phyloP scores from a whole-genome alignment of 148 eudicot genomes.

The Cornus florida region DNA sequence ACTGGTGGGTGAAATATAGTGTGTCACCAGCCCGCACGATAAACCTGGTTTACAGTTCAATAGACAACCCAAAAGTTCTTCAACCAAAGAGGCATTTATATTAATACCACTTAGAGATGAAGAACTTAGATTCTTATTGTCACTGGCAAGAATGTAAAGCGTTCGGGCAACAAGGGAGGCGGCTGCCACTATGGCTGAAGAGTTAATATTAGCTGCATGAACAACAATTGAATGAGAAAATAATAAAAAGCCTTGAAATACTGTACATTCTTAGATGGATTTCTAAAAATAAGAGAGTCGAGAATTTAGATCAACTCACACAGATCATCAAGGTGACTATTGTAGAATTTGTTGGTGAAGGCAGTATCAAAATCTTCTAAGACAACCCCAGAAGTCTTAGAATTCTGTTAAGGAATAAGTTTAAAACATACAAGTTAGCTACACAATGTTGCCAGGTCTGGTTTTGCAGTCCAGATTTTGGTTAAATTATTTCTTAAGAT shows the following conservation, averaged over 20 bases:
- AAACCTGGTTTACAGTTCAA: conserved; percentile 84
- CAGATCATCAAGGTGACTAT: conserved; percentile 84
- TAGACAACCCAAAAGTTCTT: conserved; percentile 81
- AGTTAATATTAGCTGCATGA: conserved; percentile 80
- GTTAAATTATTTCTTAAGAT: not conserved
- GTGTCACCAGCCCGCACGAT: conserved; percentile 75
- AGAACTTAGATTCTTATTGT: conserved; percentile 30
- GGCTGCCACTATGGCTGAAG: conserved; percentile 78
- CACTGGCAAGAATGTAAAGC: conserved; percentile 76
- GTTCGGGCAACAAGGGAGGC: conserved; percentile 91
- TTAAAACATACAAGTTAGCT: not conserved
- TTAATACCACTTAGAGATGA: conserved; percentile 43
- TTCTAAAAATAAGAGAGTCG: not conserved
- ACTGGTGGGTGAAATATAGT: conserved; percentile 61
- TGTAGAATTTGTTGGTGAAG: conserved; percentile 76
- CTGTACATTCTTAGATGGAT: not conserved
- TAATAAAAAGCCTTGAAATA: not conserved
- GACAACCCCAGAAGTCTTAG: conserved; percentile 70
- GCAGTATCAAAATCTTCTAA: conserved; percentile 81
- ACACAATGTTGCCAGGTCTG: not conserved
- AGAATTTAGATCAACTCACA: conserved; percentile 48
- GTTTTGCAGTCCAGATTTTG: not conserved
- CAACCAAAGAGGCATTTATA: conserved; percentile 71
- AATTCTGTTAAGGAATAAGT: conserved; percentile 50
- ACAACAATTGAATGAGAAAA: conserved; percentile 7